Evolutionary conservation across 208 protist genomes (phyloP), one percentile per base, ranked within the genome.

Genomic region (Trypanosoma caninum): DNA sequence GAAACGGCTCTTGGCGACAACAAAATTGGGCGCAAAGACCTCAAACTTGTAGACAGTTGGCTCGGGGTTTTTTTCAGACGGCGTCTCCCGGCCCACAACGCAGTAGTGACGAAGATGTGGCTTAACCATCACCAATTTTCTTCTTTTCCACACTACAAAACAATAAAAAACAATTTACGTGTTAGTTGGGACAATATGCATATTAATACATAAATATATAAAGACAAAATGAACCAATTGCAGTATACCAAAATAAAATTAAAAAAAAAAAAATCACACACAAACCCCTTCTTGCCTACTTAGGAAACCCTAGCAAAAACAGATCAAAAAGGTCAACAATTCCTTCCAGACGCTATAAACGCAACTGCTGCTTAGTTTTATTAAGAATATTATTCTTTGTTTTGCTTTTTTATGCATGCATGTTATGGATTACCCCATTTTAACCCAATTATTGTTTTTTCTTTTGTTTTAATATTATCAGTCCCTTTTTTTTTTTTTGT

Each of bases 1-100:
- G 97, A 99, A 99, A 72, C 97, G 89, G 73, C 80, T 95, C 82
- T 98, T 98, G 47, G 98, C 99, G 35, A 98, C 89, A 30, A 99
- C 96, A 62, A 89, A 89, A 89, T 99, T 99, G 28, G 87, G 80
- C 31, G 98, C 98, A 73, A 99, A 99, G 51, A 99, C 88, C 71
- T 93, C 94, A 84, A 99, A 99, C 78, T 97, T 96, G 97, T 97
- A 99, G 60, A 99, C 78, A 51, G 70, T 71, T 22, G 70, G 61
- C 23, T 60, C 37, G 20, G 56, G 54, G 40, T 75, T 65, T 62
- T 65, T 65, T 62, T 65, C 92, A 5, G 84, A 94, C 44, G 98
- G 98, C 7, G 87, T 74, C 68, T 92, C 86, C 71, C 98, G 89
- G 45, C 97, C 98, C 38, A 89, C 83, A 48, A 72, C 48, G 72